A percentile compares a stretch with the other conserved stretches of the same genome.
phyloP scores from a whole-genome alignment of 225 moss, liverwort and hornwort genomes.

The Asterella californica region DNA sequence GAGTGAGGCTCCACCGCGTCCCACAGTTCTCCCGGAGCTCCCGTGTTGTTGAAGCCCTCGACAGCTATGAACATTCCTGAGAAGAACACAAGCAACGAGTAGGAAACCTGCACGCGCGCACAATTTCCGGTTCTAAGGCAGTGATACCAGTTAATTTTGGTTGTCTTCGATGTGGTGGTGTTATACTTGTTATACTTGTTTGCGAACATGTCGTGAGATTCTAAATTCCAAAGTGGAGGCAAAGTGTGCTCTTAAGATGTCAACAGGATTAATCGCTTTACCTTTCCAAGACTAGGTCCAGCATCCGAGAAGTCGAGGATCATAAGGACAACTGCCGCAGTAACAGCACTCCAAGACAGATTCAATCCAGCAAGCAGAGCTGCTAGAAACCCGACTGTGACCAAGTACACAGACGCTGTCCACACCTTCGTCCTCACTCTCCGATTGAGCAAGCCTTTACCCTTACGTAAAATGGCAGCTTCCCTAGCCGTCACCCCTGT shows the following conservation, averaged over 20 bases:
- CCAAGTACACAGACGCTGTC: conserved; percentile 54
- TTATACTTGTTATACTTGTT: too few species aligned
- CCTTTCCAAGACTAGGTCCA: conserved; percentile 79
- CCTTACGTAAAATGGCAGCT: neutral
- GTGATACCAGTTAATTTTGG: too few species aligned
- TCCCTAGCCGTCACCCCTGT: conserved; percentile 5
- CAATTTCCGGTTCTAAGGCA: too few species aligned
- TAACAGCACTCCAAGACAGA: conserved; percentile 74
- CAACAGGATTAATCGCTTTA: conserved; percentile 4
- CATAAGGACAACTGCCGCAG: conserved; percentile 69
- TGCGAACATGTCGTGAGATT: too few species aligned
- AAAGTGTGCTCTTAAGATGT: too few species aligned
- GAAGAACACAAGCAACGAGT: conserved; percentile 81
- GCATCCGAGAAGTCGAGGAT: conserved; percentile 79
- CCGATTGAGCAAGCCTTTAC: neutral
- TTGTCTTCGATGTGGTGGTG: too few species aligned
- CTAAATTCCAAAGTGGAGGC: too few species aligned
- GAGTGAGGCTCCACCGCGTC: conserved; percentile 70
- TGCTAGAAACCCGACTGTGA: conserved; percentile 79
- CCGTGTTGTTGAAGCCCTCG: conserved; percentile 67
- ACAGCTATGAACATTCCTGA: conserved; percentile 89
- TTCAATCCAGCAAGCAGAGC: conserved; percentile 76
- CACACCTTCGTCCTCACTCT: conserved; percentile 37
- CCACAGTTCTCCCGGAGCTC: conserved; percentile 69
- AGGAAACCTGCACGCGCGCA: conserved; percentile 56